A percentile compares a stretch with the other conserved stretches of the same genome.
Evolutionary conservation across 1,139 yeast species (phyloP).

Genomic region (Lodderomyces margitis): DNA sequence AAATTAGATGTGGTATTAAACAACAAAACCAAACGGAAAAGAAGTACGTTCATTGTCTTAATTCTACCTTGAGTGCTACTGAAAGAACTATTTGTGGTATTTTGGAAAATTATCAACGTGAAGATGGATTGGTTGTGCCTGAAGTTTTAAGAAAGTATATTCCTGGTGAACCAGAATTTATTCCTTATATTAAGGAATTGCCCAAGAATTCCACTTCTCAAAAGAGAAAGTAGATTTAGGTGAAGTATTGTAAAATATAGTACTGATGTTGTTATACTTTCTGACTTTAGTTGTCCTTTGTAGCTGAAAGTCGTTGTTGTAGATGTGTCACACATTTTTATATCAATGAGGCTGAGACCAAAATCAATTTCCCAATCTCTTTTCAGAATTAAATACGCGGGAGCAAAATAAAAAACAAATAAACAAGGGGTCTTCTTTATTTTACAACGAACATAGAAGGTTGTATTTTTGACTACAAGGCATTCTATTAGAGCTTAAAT

Average conservation of each 20-base stretch:
- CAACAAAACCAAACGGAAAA: conserved; percentile 93
- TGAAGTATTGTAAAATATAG: neutral
- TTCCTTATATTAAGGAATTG: conserved; percentile 85
- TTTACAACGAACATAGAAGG: too few relatives aligned
- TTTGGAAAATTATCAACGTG: conserved; percentile 96
- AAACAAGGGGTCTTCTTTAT: neutral
- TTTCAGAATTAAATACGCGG: neutral
- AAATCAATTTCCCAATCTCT: neutral
- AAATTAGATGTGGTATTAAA: conserved; percentile 97
- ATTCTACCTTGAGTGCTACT: conserved; percentile 96
- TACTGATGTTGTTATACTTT: too few relatives aligned
- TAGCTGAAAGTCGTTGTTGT: too few relatives aligned
- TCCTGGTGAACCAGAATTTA: conserved; percentile 97
- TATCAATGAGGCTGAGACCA: neutral
- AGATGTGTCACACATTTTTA: neutral
- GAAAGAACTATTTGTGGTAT: conserved; percentile 97
- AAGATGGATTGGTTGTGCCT: conserved; percentile 90
- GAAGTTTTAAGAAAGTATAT: conserved; percentile 93
- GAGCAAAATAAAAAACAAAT: neutral
- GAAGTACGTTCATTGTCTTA: conserved; percentile 97
- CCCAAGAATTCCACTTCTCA: conserved; percentile 91
- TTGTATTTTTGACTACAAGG: too few relatives aligned
- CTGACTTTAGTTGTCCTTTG: too few relatives aligned
- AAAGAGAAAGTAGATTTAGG: conserved; percentile 39
- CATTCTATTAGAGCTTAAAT: too few relatives aligned